These are phyloP conservation scores for Camellia lanceoleosa DNA, from an alignment of 148 eudicot species.

Conservation along the genomic window DNA sequence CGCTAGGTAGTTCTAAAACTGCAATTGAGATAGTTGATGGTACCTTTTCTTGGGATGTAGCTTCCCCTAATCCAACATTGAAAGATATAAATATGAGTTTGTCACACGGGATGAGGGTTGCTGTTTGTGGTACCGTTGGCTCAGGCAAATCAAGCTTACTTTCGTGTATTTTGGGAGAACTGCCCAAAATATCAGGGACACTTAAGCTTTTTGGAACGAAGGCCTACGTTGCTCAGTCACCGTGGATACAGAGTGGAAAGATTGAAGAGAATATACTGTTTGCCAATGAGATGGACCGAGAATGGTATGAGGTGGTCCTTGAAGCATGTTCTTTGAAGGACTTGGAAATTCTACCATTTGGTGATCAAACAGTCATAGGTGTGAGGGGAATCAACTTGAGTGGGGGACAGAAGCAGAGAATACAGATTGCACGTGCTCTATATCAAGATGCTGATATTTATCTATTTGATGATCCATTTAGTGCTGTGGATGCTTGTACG, in stretches of 20 bases:
- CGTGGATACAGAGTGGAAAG: conserved; percentile 60
- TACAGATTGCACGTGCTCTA: conserved; percentile 53
- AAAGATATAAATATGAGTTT: conserved; percentile 40
- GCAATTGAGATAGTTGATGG: conserved; percentile 46
- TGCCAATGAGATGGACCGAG: conserved; percentile 43
- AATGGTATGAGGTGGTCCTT: conserved; percentile 40
- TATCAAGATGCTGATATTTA: conserved; percentile 54
- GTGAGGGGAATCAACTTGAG: conserved; percentile 64
- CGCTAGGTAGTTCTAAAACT: conserved; percentile 28
- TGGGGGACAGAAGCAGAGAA: conserved; percentile 63
- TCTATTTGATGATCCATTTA: conserved; percentile 61
- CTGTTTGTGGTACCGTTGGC: conserved; percentile 58
- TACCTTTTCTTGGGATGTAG: conserved; percentile 48
- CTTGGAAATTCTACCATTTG: conserved; percentile 45
- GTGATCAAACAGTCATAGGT: conserved; percentile 49
- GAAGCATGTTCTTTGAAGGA: conserved; percentile 59
- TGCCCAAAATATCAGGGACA: conserved; percentile 41
- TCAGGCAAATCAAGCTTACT: conserved; percentile 57
- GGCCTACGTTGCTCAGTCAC: conserved; percentile 54
- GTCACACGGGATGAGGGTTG: conserved; percentile 49
- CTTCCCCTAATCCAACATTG: conserved; percentile 29
- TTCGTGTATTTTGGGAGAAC: conserved; percentile 50
- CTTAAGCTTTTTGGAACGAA: conserved; percentile 43
- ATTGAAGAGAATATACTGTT: conserved; percentile 50
- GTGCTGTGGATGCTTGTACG: conserved; percentile 66